Conservation (phyloP, 805 yeast species). For the Candida verbasci region DNA sequence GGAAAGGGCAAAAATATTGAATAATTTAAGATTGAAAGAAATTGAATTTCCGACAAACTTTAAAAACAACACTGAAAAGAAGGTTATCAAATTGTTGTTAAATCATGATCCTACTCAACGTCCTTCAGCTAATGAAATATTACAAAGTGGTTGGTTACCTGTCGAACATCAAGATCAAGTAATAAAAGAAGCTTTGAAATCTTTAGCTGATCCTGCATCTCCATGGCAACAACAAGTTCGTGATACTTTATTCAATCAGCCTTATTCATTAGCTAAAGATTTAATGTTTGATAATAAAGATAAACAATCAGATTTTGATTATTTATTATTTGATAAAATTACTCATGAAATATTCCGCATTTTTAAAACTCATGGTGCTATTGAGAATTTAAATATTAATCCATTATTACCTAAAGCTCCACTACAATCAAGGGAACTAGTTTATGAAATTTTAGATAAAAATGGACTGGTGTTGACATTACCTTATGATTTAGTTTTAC, state of each 20-base stretch:
- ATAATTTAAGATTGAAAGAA: slow-evolving; percentile 52
- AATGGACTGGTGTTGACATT: slow-evolving; percentile 86
- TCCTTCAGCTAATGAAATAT: slow-evolving; percentile 72
- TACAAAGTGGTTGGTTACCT: slow-evolving; percentile 81
- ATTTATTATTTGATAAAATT: slow-evolving; percentile 56
- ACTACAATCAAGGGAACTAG: slow-evolving; percentile 56
- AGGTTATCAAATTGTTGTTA: slow-evolving; percentile 61
- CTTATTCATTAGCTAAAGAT: slow-evolving; percentile 80
- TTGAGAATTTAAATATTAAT: slow-evolving; percentile 64
- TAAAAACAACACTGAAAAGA: slow-evolving; percentile 55
- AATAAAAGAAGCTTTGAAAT: slow-evolving; percentile 81
- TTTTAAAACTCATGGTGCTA: slow-evolving; percentile 81
- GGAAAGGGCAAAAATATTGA: slow-evolving; percentile 82
- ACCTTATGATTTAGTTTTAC: slow-evolving; percentile 85
- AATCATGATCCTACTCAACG: slow-evolving; percentile 76
- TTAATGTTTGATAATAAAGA: slow-evolving; percentile 62
- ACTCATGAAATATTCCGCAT: slow-evolving; percentile 56
- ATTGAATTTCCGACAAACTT: slow-evolving; percentile 74
- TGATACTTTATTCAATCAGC: slow-evolving; percentile 78
- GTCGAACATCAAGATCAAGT: slow-evolving; percentile 87
- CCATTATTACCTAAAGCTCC: slow-evolving; percentile 77
- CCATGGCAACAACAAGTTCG: slow-evolving; percentile 94
- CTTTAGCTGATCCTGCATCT: slow-evolving; percentile 83
- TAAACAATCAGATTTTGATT: slow-evolving; percentile 27
- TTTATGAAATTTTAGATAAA: slow-evolving; percentile 77